A percentile compares a stretch with the other conserved stretches of the same genome.
phyloP scores from a whole-genome alignment of 2,329 filamentous ascomycete species.

The Cercospora nicotianae region DNA sequence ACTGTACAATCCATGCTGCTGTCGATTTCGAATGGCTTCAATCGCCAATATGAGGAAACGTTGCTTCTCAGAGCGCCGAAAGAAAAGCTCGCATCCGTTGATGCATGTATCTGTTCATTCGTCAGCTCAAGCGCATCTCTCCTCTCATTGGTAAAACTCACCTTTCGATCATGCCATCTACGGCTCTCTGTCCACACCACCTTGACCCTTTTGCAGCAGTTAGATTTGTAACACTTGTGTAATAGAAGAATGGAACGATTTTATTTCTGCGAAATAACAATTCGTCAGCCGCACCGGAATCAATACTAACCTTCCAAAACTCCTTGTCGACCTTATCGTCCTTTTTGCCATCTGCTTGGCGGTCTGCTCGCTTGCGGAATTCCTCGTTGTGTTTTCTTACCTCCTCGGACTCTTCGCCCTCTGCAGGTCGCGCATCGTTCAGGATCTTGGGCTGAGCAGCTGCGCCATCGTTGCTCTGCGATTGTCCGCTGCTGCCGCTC shows the following conservation, averaged over 20 bases:
- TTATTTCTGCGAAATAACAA: slow-evolving; percentile 3
- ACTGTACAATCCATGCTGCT: slow-evolving; percentile 12
- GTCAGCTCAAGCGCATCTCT: background rate
- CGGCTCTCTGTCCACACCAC: background rate
- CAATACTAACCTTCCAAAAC: slow-evolving; percentile 13
- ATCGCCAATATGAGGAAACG: background rate
- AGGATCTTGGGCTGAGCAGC: slow-evolving; percentile 17
- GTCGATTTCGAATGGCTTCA: slow-evolving; percentile 2
- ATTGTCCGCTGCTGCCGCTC: background rate
- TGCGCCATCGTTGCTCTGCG: background rate
- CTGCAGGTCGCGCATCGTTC: slow-evolving; percentile 7
- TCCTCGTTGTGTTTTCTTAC: slow-evolving; percentile 38
- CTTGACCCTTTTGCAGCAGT: slow-evolving; percentile 4
- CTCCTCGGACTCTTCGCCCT: slow-evolving; percentile 16
- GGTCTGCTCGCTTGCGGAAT: slow-evolving; percentile 47
- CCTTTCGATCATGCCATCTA: background rate
- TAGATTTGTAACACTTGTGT: slow-evolving; percentile 1
- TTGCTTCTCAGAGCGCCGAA: background rate
- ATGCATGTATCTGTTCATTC: background rate
- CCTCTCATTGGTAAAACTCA: background rate
- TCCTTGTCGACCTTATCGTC: slow-evolving; percentile 12
- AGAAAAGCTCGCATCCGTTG: background rate
- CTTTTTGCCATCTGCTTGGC: slow-evolving; percentile 31
- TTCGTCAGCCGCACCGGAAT: slow-evolving; percentile 1
- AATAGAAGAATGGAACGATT: background rate